A percentile compares a stretch with the other conserved stretches of the same genome.
phyloP scores from a whole-genome alignment of 768 basidiomycete genomes.

The Amanita subjunquillea region DNA sequence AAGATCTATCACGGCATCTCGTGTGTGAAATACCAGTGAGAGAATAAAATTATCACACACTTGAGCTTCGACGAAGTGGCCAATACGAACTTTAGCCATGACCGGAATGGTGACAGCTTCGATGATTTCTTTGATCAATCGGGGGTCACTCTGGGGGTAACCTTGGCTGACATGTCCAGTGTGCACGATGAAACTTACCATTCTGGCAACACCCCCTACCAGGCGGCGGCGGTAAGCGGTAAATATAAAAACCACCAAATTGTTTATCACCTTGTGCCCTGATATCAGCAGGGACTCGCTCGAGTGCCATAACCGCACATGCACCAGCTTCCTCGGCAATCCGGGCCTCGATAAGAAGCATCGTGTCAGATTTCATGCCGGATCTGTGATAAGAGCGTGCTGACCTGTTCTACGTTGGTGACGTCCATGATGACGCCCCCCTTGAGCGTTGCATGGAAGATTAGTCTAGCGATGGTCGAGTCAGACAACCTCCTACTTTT shows the following conservation, averaged over 20 bases:
- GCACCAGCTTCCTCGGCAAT: conserved; percentile 98
- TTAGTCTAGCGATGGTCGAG: conserved; percentile 2
- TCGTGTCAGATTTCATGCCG: background rate
- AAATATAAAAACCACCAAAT: background rate
- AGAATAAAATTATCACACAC: conserved; percentile 23
- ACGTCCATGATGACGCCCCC: conserved; percentile 97
- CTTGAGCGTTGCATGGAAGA: conserved; percentile 21
- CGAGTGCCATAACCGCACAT: conserved; percentile 95
- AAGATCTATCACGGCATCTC: conserved; percentile 50
- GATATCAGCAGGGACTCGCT: conserved; percentile 94
- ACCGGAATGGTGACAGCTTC: conserved; percentile 94
- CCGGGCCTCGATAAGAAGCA: conserved; percentile 49
- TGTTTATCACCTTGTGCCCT: conserved; percentile 46
- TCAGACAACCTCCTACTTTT: conserved; percentile 41
- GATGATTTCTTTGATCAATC: conserved; percentile 94
- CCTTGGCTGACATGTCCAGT: background rate
- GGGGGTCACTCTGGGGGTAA: conserved; percentile 73
- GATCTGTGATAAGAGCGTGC: conserved; percentile 5
- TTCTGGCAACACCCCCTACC: conserved; percentile 82
- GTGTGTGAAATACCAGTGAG: conserved; percentile 1
- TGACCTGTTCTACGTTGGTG: conserved; percentile 55
- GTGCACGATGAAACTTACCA: conserved; percentile 45
- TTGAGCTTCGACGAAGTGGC: conserved; percentile 96
- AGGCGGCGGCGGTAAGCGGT: background rate
- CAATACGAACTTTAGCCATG: conserved; percentile 95